Evolutionary conservation across 495 filamentous ascomycete species (phyloP), one percentile per base, ranked within the genome.

Genomic region (Penicillium crystallinum): DNA sequence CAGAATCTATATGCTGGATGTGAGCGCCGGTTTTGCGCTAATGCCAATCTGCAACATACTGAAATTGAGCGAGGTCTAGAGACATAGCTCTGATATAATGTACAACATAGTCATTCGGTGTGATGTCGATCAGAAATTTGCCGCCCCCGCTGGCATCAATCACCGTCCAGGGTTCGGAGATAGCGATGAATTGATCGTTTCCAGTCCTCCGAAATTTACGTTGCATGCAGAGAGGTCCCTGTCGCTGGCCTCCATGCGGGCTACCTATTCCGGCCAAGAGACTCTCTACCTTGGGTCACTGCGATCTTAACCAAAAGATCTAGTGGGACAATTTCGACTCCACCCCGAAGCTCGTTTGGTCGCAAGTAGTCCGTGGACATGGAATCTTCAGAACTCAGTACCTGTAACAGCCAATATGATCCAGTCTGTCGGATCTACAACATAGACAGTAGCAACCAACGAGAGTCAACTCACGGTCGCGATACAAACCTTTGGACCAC

Each of bases 71-170:
- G n/a, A 9, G 2, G 9, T 43, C n/a, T 11, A 22, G 3, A 23
- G 7, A 5, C 14, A 42, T 22, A 2, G 34, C 23, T 40, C 12
- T 18, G 33, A 38, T 43, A 21, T 38, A 27, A 27, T 27, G 23
- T 3, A n/a, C n/a, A n/a, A n/a, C n/a, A n/a, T n/a, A n/a, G n/a
- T n/a, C n/a, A 7, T 22, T 21, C n/a, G 4, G 9, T 23, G 8
- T 12, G 22, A 45, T 53, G 45, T 31, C 31, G 36, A 33, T 39
- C 35, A 41, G 12, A n/a, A 34, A 40, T 57, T 51, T 54, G 49
- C 50, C 55, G 54, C 36, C 53, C 58, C 58, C 61, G 61, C 61
- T 53, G 23, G 6, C 21, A 30, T 45, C 31, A 23, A 31, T 3
- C 8, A 41, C 23, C 22, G 31, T 35, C 33, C 39, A 44, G 31